Percentiles rank a stretch among this genome's conserved stretches.
phyloP scores from a whole-genome alignment of 2,329 filamentous ascomycete species.

The Ceratocystis destructans region DNA sequence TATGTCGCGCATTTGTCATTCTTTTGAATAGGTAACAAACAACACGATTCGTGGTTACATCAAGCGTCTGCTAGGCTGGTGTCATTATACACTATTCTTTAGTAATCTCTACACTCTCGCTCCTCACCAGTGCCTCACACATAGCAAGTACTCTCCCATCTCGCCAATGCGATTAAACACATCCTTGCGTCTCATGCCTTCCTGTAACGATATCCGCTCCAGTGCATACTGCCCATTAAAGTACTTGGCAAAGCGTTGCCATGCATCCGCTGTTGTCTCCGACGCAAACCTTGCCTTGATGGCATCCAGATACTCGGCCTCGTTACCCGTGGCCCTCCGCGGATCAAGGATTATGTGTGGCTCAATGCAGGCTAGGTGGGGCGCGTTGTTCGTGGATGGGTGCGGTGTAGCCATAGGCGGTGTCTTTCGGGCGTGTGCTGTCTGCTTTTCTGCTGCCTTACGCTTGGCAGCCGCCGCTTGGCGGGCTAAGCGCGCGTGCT shows the following conservation, averaged over 20 bases:
- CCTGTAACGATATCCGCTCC: conserved; percentile 73
- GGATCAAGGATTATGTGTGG: conserved; percentile 65
- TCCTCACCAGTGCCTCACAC: conserved; percentile 53
- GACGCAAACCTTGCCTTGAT: conserved; percentile 39
- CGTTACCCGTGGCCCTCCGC: conserved; percentile 61
- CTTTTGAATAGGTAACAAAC: no score
- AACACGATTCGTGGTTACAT: no score
- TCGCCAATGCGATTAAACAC: conserved; percentile 51
- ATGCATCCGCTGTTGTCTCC: conserved; percentile 47
- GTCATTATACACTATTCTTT: no score
- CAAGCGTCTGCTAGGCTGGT: no score
- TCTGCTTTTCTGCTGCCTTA: conserved; percentile 42
- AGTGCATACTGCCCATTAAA: conserved; percentile 76
- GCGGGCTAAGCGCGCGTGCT: conserved; percentile 46
- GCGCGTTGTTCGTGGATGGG: conserved; percentile 42
- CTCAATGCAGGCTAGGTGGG: conserved; percentile 41
- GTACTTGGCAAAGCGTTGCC: conserved; percentile 66
- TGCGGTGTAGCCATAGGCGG: conserved; percentile 37
- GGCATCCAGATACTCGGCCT: conserved; percentile 57
- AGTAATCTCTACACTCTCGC: not conserved
- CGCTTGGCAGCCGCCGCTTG: conserved; percentile 42
- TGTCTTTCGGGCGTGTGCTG: conserved; percentile 39
- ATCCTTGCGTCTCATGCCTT: conserved; percentile 76
- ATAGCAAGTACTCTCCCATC: conserved; percentile 56
- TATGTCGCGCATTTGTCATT: not conserved